Percentiles rank a stretch among this genome's conserved stretches.
These are phyloP conservation scores for Citrullus amarus DNA, from an alignment of 306 rosid species.

Conservation along the genomic window DNA sequence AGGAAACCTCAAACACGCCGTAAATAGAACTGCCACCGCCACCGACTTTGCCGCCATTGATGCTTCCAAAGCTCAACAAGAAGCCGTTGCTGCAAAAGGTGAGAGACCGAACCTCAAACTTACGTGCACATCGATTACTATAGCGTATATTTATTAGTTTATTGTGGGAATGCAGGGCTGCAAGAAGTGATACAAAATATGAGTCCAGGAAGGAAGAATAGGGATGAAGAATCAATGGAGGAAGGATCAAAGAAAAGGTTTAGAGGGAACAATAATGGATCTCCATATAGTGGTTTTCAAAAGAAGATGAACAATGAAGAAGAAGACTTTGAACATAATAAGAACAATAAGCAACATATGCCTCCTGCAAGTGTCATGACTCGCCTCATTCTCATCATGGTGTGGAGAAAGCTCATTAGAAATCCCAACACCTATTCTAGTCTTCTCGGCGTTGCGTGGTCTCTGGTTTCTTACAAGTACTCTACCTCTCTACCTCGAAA, in stretches of 20 bases:
- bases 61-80: slow-evolving; percentile 30
- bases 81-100: slow-evolving; percentile 45
- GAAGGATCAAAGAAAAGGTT: slow-evolving; percentile 33
- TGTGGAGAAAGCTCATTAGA: slow-evolving; percentile 87
- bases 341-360: slow-evolving; percentile 50
- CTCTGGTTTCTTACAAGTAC: slow-evolving; percentile 67
- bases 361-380: slow-evolving; percentile 88
- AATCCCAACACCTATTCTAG: slow-evolving; percentile 88
- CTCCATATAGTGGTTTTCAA: slow-evolving; percentile 39
- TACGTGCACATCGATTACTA: neutral
- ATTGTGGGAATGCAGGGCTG: neutral
- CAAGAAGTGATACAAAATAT: slow-evolving; percentile 39
- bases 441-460: slow-evolving; percentile 62
- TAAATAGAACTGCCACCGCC: slow-evolving; percentile 42
- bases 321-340: slow-evolving; percentile 12
- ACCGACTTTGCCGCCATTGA: slow-evolving; percentile 22
- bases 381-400: slow-evolving; percentile 80
- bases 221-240: slow-evolving; percentile 22
- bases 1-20: slow-evolving; percentile 57
- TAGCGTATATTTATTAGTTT: neutral
- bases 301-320: slow-evolving; percentile 47
- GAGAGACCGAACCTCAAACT: neutral
- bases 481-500: neutral
- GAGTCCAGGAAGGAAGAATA: slow-evolving; percentile 44
- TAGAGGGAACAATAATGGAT: slow-evolving; percentile 22